phyloP scores from a whole-genome alignment of 371 early-diverging fungal genomes.

The Actinomortierella wolfii region DNA sequence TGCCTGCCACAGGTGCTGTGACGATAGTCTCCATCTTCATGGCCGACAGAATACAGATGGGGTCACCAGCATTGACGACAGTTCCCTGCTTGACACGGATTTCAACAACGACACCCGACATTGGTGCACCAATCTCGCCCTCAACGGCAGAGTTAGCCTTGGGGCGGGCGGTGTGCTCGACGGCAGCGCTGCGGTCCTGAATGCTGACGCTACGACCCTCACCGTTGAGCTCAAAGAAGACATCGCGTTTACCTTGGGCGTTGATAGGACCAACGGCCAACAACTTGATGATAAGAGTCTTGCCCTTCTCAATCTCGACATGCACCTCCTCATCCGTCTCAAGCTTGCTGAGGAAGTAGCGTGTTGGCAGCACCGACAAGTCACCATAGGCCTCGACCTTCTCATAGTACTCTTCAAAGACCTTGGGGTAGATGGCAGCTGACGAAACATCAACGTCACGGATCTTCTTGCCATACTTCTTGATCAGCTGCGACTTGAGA shows the following conservation, averaged over 20 bases:
- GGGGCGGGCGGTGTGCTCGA: conserved; percentile 68
- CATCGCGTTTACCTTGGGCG: conserved; percentile 83
- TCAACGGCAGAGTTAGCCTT: conserved; percentile 80
- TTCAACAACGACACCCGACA: conserved; percentile 94
- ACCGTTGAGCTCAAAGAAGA: conserved; percentile 95
- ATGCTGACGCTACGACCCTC: conserved; percentile 88
- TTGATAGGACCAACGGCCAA: conserved; percentile 88
- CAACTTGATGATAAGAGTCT: conserved; percentile 88
- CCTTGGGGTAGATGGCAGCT: conserved; percentile 92
- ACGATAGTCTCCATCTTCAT: conserved; percentile 99
- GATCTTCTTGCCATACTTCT: conserved; percentile 76
- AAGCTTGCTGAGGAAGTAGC: conserved; percentile 87
- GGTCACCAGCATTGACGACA: conserved; percentile 86
- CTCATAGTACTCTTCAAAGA: conserved; percentile 88
- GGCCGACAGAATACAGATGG: conserved; percentile 87
- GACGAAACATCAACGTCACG: conserved; percentile 86
- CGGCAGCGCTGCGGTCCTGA: conserved; percentile 58
- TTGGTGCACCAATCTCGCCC: conserved; percentile 93
- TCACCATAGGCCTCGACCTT: conserved; percentile 80
- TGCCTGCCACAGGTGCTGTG: conserved; percentile 81
- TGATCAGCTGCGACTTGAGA: conserved; percentile 73
- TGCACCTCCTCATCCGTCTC: conserved; percentile 87
- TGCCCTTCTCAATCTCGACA: conserved; percentile 86
- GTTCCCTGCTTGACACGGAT: conserved; percentile 81
- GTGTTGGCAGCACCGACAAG: conserved; percentile 86